Conservation (phyloP, 2,329 filamentous ascomycete genomes). For the Diaporthe batatas region DNA sequence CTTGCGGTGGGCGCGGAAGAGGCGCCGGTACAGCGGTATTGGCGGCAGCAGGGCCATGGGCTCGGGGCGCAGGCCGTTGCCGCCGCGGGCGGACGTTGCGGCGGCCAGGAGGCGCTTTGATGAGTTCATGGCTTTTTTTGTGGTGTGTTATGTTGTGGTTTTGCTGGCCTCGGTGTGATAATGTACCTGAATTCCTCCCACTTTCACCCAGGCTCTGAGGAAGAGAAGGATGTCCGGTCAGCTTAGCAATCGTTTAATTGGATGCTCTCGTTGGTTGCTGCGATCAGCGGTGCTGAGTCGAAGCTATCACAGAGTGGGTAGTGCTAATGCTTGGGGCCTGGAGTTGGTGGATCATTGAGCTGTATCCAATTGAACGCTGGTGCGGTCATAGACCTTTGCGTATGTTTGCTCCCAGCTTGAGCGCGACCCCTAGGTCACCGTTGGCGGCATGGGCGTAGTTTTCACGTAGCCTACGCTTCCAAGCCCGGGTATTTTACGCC, state of each 20-base stretch:
- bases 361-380: neutral
- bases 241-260: neutral
- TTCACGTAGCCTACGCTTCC: neutral
- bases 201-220: neutral
- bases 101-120: constrained; percentile 52
- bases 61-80: constrained; percentile 54
- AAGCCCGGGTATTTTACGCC: neutral
- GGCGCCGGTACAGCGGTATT: constrained; percentile 87
- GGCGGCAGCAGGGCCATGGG: constrained; percentile 83
- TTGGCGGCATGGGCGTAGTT: neutral
- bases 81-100: constrained; percentile 50
- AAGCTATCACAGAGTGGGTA: constrained; percentile 31
- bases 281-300: neutral
- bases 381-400: constrained; percentile 25
- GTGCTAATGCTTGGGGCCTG: neutral
- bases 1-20: constrained; percentile 88
- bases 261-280: neutral
- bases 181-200: neutral
- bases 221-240: neutral
- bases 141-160: neutral
- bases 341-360: neutral
- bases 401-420: constrained; percentile 8
- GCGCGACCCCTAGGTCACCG: neutral
- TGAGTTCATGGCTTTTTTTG: constrained; percentile 30
- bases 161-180: neutral